These are phyloP conservation scores for Pichia sp. DNA, from an alignment of 1,139 yeast species.

Conservation along the genomic window DNA sequence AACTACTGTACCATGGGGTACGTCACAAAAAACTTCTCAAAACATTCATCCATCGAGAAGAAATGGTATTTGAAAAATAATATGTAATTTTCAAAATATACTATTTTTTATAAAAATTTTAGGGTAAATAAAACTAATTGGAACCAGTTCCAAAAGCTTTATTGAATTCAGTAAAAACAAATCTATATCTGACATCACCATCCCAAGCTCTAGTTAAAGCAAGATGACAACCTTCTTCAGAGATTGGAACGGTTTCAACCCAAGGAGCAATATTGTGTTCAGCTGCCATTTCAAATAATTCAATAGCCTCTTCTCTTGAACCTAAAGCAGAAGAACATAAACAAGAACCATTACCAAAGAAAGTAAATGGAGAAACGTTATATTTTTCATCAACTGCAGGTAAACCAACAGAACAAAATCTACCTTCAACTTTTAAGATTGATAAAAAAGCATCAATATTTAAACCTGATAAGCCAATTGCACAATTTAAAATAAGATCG, in stretches of 20 bases:
- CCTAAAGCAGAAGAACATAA: slow-evolving; percentile 32
- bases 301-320: slow-evolving; percentile 46
- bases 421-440: slow-evolving; percentile 40
- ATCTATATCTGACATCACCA: slow-evolving; percentile 63
- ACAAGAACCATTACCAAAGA: slow-evolving; percentile 40
- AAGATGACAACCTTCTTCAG: slow-evolving; percentile 43
- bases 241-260: slow-evolving; percentile 53
- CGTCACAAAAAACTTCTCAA: no score
- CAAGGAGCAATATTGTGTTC: slow-evolving; percentile 49
- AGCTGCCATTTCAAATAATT: slow-evolving; percentile 49
- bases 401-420: slow-evolving; percentile 52
- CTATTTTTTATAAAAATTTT: neutral
- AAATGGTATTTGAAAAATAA: no score
- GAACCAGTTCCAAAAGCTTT: slow-evolving; percentile 32
- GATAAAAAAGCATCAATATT: slow-evolving; percentile 35
- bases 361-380: slow-evolving; percentile 39
- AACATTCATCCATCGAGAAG: neutral
- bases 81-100: no score
- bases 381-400: slow-evolving; percentile 39
- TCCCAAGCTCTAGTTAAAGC: slow-evolving; percentile 48
- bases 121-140: neutral
- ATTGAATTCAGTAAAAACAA: slow-evolving; percentile 53
- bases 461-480: slow-evolving; percentile 41
- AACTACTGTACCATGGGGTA: neutral
- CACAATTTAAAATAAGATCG: slow-evolving; percentile 49